Base-by-base conservation (phyloP, 192 early-diverging fungal species). In the Coemansia furcata region DNA sequence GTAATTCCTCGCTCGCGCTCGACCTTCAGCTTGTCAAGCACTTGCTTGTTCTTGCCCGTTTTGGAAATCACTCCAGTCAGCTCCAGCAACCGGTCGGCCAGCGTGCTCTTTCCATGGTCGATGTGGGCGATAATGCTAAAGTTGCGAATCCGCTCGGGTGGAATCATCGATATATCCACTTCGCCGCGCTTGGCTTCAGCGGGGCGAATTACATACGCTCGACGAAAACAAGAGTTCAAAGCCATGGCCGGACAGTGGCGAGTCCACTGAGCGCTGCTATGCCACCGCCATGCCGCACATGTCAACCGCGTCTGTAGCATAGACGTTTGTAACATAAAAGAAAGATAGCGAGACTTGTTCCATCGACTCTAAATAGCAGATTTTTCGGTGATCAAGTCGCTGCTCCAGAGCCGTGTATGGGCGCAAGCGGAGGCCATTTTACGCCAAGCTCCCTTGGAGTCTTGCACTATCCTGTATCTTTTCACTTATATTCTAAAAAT, bases 1-100 rank as follows among this genome's bases (percentile, higher is more conserved):
- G 97, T 99, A 61, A 99, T 99, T 23, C 97, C 97, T 39, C 97
- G 86, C 66, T 98, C 95, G 2, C 93, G 81, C 69, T 99, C 97
- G 3, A 98, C 96, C 72, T 92, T 94, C 1, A 99, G 86, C 78
- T 96, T 99, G 62, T 99, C 97, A 36, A 99, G 77, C 3, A 99
- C 94, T 70, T 98, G 97, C 66, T 92, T 92, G 68, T 94, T 92
- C 33, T 78, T 84, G 59, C 75, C 84, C 35, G 83, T 75, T 44
- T 87, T 85, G n/a, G 83, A 79, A 32, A 95, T 98, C 3, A 93
- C 93, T 1, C 91, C 89, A 11, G 96, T 94, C 6, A 91, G 72
- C 75, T 99, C 97, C n/a, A 99, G 82, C 57, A 99, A 66, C 30
- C 97, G 78, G 75, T 99, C 95, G 6, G 97, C 95, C 17, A 99